A percentile compares a stretch with the other conserved stretches of the same genome.
These are phyloP conservation scores for Aspergillus oerlinghausenensis DNA, from an alignment of 2,329 filamentous ascomycete genomes.

Conservation along the genomic window DNA sequence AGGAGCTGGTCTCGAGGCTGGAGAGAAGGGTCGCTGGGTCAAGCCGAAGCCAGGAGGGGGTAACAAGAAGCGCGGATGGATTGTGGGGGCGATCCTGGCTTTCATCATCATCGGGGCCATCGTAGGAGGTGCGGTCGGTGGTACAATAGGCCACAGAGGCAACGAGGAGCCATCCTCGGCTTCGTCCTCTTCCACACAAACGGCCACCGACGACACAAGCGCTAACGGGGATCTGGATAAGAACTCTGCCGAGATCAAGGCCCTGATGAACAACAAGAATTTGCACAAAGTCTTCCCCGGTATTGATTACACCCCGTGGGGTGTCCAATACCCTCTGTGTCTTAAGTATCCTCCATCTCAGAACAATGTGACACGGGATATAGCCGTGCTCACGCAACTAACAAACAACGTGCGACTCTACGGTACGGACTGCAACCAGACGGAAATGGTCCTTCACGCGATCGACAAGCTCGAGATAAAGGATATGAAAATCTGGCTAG, in stretches of 20 bases:
- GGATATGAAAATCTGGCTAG: constrained; percentile 85
- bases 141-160: constrained; percentile 56
- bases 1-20: constrained; percentile 24
- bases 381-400: constrained; percentile 84
- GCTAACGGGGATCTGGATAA: constrained; percentile 67
- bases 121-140: constrained; percentile 69
- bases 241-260: constrained; percentile 74
- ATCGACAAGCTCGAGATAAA: constrained; percentile 67
- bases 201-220: constrained; percentile 56
- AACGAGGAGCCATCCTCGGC: constrained; percentile 36
- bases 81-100: constrained; percentile 62
- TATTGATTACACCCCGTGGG: constrained; percentile 91
- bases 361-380: constrained; percentile 88
- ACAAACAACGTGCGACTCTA: constrained; percentile 86
- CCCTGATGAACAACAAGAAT: constrained; percentile 71
- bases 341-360: constrained; percentile 72
- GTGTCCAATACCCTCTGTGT: constrained; percentile 85
- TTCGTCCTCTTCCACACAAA: constrained; percentile 37
- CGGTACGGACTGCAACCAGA: constrained; percentile 96
- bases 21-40: constrained; percentile 65
- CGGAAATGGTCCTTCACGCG: constrained; percentile 83
- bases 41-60: constrained; percentile 52
- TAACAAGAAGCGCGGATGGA: constrained; percentile 65
- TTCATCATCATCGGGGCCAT: constrained; percentile 66
- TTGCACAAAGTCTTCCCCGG: constrained; percentile 93